Conservation (phyloP, 2,329 filamentous ascomycete genomes). For the Ceratocystis albifundus region DNA sequence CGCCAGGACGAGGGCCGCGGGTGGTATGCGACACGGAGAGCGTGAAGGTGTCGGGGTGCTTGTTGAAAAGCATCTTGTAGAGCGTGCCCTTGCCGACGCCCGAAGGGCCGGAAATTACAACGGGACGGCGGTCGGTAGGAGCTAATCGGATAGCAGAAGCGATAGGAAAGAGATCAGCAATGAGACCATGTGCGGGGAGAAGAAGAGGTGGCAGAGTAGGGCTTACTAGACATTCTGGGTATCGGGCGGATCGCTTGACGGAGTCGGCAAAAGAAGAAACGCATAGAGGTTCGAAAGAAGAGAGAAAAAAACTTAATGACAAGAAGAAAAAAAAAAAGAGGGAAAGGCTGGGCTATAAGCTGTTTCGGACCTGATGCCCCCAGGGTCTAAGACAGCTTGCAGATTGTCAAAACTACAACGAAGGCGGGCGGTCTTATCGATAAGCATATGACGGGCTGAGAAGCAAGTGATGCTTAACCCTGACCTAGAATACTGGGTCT, state of each 20-base stretch:
- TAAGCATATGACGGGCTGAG: neutral
- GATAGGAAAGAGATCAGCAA: slow-evolving; percentile 23
- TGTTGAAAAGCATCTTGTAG: slow-evolving; percentile 56
- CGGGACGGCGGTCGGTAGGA: slow-evolving; percentile 46
- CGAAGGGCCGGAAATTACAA: slow-evolving; percentile 69
- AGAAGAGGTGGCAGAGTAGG: neutral
- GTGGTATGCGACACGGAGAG: slow-evolving; percentile 67
- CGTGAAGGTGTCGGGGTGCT: slow-evolving; percentile 40
- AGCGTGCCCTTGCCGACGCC: slow-evolving; percentile 76
- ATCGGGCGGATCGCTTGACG: slow-evolving; percentile 15
- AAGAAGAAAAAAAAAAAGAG: neutral
- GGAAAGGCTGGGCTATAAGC: neutral
- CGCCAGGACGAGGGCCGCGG: slow-evolving; percentile 60
- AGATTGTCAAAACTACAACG: neutral
- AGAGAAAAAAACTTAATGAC: neutral
- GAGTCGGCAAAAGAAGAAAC: slow-evolving; percentile 14
- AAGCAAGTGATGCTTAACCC: neutral
- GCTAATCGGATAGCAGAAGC: neutral
- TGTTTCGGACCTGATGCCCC: neutral
- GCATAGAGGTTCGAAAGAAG: slow-evolving; percentile 15
- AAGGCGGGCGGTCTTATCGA: neutral
- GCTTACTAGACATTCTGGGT: slow-evolving; percentile 21
- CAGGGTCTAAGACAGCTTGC: slow-evolving; percentile 2
- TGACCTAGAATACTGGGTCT: neutral
- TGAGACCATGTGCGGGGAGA: neutral